phyloP scores from a whole-genome alignment of 257 asterid species.

The Mentha longifolia region DNA sequence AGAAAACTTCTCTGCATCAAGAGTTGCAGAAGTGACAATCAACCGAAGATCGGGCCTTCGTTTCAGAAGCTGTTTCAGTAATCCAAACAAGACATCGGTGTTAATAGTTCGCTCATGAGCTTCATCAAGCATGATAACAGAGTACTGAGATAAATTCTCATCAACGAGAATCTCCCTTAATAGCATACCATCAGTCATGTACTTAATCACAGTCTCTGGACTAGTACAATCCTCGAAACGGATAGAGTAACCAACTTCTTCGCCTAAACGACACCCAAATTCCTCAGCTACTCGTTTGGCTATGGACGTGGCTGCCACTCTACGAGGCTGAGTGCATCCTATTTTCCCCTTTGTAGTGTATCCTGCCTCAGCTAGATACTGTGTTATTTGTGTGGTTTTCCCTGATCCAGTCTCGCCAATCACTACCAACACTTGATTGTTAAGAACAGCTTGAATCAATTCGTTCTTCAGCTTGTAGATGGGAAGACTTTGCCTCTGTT shows the following conservation, averaged over 20 bases:
- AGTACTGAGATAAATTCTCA: conserved; percentile 79
- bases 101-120: conserved; percentile 89
- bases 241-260: conserved; percentile 93
- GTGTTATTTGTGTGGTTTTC: conserved; percentile 90
- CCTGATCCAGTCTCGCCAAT: conserved; percentile 99
- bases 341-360: conserved; percentile 86
- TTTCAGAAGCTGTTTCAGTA: conserved; percentile 71
- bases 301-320: conserved; percentile 97
- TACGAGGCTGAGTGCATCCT: conserved; percentile 96
- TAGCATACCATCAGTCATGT: conserved; percentile 98
- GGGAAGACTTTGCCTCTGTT: conserved; percentile 84
- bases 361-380: conserved; percentile 94
- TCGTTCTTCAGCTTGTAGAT: conserved; percentile 85
- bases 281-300: conserved; percentile 98
- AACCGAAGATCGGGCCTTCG: conserved; percentile 88
- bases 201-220: conserved; percentile 94
- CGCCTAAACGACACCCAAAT: conserved; percentile 91
- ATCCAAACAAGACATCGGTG: conserved; percentile 85
- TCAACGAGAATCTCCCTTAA: conserved; percentile 87
- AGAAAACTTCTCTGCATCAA: conserved; percentile 94
- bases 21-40: conserved; percentile 90
- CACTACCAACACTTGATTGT: conserved; percentile 89
- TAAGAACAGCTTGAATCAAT: conserved; percentile 78
- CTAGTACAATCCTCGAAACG: conserved; percentile 97
- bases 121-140: conserved; percentile 92